A percentile compares a stretch with the other conserved stretches of the same genome.
Evolutionary conservation across 1,284 basidiomycete genomes (phyloP).

Genomic region (Exobasidium rhododendri): DNA sequence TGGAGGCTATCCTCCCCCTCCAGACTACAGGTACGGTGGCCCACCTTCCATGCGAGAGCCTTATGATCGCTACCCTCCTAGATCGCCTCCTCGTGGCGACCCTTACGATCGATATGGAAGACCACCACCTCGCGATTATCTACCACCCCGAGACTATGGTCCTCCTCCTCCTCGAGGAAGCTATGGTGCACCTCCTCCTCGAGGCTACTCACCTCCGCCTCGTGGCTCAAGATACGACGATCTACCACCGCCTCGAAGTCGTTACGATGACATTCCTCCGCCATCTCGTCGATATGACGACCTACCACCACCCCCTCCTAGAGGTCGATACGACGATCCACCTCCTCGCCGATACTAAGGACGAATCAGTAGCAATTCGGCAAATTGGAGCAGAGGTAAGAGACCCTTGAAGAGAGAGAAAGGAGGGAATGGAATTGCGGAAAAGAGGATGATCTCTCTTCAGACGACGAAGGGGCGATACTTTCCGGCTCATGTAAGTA

Average conservation of each 20-base stretch:
- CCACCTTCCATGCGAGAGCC: slow-evolving; percentile 20
- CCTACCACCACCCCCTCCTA: slow-evolving; percentile 6
- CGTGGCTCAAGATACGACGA: slow-evolving; percentile 30
- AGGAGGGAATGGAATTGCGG: neutral
- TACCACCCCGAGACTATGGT: slow-evolving; percentile 30
- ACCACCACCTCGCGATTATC: slow-evolving; percentile 45
- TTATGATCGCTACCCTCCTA: slow-evolving; percentile 44
- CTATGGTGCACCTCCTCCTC: slow-evolving; percentile 32
- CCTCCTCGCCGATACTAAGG: slow-evolving; percentile 13
- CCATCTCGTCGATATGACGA: slow-evolving; percentile 15
- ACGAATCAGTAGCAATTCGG: neutral
- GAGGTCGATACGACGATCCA: slow-evolving; percentile 13
- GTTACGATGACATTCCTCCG: slow-evolving; percentile 16
- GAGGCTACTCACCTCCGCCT: slow-evolving; percentile 30
- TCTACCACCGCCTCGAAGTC: slow-evolving; percentile 31
- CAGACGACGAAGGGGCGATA: too few relatives aligned
- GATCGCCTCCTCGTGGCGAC: slow-evolving; percentile 48
- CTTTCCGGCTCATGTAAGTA: too few relatives aligned
- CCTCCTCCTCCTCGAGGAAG: slow-evolving; percentile 26
- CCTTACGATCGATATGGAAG: slow-evolving; percentile 53
- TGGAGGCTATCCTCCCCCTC: slow-evolving; percentile 16
- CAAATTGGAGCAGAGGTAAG: neutral
- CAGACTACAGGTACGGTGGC: slow-evolving; percentile 34
- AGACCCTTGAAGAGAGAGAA: too few relatives aligned
- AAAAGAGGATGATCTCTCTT: neutral